Evolutionary conservation across 164 flowering plant genomes (phyloP).

Genomic region (Saururus chinensis): DNA sequence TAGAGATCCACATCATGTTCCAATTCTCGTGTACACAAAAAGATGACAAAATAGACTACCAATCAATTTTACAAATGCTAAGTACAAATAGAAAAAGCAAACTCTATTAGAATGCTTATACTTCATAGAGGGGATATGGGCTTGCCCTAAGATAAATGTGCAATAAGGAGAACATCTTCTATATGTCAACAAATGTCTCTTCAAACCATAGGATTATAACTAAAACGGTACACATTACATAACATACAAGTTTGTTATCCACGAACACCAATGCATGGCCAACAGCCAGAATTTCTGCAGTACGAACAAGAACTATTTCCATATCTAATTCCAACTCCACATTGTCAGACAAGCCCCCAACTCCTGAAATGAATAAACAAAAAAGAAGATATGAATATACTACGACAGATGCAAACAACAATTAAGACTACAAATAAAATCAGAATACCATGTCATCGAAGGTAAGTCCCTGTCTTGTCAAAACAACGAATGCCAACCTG

Average conservation of each 20-base stretch:
- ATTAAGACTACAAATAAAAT: not conserved
- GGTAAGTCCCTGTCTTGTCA: slow-evolving; percentile 97
- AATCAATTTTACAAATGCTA: too few species aligned
- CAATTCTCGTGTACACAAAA: too few species aligned
- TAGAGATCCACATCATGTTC: too few species aligned
- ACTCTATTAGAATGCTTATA: too few species aligned
- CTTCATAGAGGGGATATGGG: too few species aligned
- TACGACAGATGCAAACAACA: not conserved
- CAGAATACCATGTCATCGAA: slow-evolving; percentile 95
- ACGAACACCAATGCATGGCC: slow-evolving; percentile 98
- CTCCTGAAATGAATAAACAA: slow-evolving; percentile 35
- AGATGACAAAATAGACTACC: too few species aligned
- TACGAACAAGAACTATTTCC: slow-evolving; percentile 55
- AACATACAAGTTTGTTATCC: slow-evolving; percentile 81
- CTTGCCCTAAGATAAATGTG: not conserved
- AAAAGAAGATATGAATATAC: not conserved
- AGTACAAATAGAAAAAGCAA: too few species aligned
- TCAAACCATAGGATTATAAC: too few species aligned
- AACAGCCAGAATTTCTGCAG: slow-evolving; percentile 77
- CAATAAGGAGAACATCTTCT: too few species aligned
- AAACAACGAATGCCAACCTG: slow-evolving; percentile 99
- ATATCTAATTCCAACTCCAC: slow-evolving; percentile 58
- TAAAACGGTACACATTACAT: too few species aligned
- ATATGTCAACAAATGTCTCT: too few species aligned
- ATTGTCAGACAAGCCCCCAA: slow-evolving; percentile 51